Percentiles rank a stretch among this genome's conserved stretches.
These are phyloP conservation scores for Capsaspora owczarzaki DNA, from an alignment of 78 protist species.

Conservation along the genomic window DNA sequence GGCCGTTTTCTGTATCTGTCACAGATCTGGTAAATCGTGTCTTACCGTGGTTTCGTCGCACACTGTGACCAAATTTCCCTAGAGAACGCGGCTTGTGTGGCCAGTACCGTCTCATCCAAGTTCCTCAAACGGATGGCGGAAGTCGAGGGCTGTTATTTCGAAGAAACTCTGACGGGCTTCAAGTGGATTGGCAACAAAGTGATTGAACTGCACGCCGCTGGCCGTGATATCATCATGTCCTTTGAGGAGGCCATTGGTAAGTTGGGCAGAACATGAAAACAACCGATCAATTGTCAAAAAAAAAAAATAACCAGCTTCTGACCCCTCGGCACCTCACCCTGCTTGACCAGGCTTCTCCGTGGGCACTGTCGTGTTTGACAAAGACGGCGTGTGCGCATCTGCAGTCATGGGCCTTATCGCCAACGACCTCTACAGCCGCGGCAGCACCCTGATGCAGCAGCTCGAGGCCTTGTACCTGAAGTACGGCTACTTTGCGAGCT, in stretches of 20 bases:
- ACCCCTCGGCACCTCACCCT: too few relatives aligned
- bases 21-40: too few relatives aligned
- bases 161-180: constrained; percentile 95
- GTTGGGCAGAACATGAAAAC: background rate
- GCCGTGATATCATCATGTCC: constrained; percentile 64
- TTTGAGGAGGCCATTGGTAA: constrained; percentile 83
- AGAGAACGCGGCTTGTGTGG: constrained; percentile 54
- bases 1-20: too few relatives aligned
- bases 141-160: constrained; percentile 65
- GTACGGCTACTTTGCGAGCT: constrained; percentile 19
- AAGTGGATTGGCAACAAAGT: constrained; percentile 95
- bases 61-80: too few relatives aligned
- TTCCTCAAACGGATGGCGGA: constrained; percentile 72
- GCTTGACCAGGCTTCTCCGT: constrained; percentile 67
- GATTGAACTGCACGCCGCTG: constrained; percentile 42
- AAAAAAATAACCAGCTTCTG: too few relatives aligned
- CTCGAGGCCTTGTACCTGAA: background rate
- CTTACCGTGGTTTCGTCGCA: too few relatives aligned
- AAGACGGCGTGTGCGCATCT: constrained; percentile 92
- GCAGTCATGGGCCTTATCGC: constrained; percentile 66
- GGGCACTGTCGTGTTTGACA: constrained; percentile 74
- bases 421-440: background rate
- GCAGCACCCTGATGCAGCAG: background rate
- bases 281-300: too few relatives aligned
- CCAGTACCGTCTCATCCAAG: constrained; percentile 82